Conservation (phyloP, 75 land plant species). For the Cryptomeria japonica region DNA sequence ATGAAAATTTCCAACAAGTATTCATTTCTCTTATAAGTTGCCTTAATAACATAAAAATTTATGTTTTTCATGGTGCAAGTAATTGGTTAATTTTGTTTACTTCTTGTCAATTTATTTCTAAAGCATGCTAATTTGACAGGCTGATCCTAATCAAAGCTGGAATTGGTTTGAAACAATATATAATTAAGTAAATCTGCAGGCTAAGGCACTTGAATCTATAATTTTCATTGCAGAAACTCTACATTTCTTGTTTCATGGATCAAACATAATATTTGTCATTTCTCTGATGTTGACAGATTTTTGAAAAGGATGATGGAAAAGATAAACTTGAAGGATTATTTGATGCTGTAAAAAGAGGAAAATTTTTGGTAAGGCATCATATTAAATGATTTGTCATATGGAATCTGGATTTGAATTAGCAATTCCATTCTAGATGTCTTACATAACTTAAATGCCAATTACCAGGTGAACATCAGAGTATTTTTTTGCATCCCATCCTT, state of each 20-base stretch:
- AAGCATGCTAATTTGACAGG: not conserved
- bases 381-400: not conserved
- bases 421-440: not conserved
- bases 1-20: not conserved
- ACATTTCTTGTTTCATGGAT: not conserved
- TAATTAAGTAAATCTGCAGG: not conserved
- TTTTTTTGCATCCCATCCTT: not conserved
- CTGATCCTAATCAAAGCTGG: not conserved
- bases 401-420: not conserved
- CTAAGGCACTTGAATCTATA: not conserved
- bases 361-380: constrained; percentile 12
- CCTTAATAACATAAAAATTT: not conserved
- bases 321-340: constrained; percentile 18
- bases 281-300: not conserved
- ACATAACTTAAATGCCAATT: not conserved
- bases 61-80: not conserved
- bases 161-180: not conserved
- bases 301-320: constrained; percentile 15
- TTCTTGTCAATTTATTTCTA: not conserved
- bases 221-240: not conserved
- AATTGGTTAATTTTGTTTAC: not conserved
- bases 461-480: not conserved
- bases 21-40: not conserved
- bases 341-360: constrained; percentile 22
- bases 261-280: not conserved